Evolutionary conservation across 2,329 filamentous ascomycete species (phyloP).

Genomic region (Hansfordia pulvinata): DNA sequence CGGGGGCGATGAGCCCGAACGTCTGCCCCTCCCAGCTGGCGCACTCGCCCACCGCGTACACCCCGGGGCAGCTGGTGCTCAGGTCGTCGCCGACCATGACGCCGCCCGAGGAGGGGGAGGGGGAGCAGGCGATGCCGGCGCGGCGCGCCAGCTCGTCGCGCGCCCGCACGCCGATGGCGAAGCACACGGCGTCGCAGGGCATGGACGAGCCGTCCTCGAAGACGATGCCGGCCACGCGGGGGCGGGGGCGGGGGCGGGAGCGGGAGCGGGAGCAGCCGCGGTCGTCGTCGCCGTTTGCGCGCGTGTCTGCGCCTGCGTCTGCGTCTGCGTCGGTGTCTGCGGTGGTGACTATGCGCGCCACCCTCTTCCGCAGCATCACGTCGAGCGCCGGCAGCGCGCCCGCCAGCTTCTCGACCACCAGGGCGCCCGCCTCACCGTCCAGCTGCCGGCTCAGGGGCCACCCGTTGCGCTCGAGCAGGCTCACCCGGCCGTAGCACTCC

Average conservation of each 20-base stretch:
- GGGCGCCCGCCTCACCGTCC: constrained; percentile 63
- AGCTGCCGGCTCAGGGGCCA: constrained; percentile 78
- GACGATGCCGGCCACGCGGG: constrained; percentile 56
- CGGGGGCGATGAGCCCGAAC: constrained; percentile 79
- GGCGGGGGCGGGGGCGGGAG: too few species aligned
- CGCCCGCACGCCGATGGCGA: constrained; percentile 76
- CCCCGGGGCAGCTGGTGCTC: constrained; percentile 53
- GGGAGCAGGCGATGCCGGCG: constrained; percentile 59
- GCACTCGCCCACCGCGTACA: constrained; percentile 86
- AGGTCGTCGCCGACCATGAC: constrained; percentile 57
- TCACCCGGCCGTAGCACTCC: constrained; percentile 58
- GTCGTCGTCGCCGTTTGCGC: too few species aligned
- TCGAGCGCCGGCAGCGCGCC: constrained; percentile 71
- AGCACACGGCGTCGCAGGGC: constrained; percentile 71
- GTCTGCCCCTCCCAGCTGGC: constrained; percentile 81
- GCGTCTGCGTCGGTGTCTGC: too few species aligned
- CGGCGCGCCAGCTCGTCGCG: constrained; percentile 62
- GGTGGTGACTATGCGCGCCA: constrained; percentile 58
- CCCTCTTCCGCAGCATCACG: constrained; percentile 62
- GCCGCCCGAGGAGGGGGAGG: constrained; percentile 36
- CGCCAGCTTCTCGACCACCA: constrained; percentile 73
- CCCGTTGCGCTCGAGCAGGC: constrained; percentile 66
- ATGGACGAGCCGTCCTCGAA: constrained; percentile 74
- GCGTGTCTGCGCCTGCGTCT: too few species aligned
- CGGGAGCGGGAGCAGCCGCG: too few species aligned